phyloP scores from a whole-genome alignment of 2,329 filamentous ascomycete species.

The Paramyrothecium roridum region DNA sequence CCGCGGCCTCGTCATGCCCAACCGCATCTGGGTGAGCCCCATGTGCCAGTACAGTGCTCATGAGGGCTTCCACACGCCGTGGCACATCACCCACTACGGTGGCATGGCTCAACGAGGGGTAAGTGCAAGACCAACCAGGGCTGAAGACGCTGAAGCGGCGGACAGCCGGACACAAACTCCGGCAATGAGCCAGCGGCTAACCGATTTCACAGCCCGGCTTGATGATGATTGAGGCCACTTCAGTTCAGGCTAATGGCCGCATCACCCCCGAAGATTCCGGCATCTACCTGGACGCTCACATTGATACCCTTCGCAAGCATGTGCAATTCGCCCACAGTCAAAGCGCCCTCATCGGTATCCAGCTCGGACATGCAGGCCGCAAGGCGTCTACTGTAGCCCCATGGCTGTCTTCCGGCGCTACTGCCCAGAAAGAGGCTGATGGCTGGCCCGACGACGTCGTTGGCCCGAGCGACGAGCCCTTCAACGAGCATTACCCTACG shows the following conservation, averaged over 20 bases:
- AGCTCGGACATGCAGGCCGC: slow-evolving; percentile 67
- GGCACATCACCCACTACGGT: slow-evolving; percentile 72
- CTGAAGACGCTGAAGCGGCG: no score
- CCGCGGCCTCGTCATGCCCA: slow-evolving; percentile 39
- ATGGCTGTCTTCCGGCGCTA: slow-evolving; percentile 45
- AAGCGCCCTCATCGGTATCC: slow-evolving; percentile 62
- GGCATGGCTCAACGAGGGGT: slow-evolving; percentile 67
- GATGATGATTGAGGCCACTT: slow-evolving; percentile 65
- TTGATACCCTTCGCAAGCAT: slow-evolving; percentile 53
- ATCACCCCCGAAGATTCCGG: slow-evolving; percentile 69
- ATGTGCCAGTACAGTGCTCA: slow-evolving; percentile 44
- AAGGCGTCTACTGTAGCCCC: slow-evolving; percentile 50
- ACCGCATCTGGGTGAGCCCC: slow-evolving; percentile 43
- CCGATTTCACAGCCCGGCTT: slow-evolving; percentile 46
- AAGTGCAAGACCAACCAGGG: slow-evolving; percentile 3
- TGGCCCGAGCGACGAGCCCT: slow-evolving; percentile 47
- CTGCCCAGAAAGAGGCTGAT: slow-evolving; percentile 44
- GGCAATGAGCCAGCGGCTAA: slow-evolving; percentile 14
- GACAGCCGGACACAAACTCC: not conserved
- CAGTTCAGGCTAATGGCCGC: slow-evolving; percentile 63
- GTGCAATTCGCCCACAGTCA: slow-evolving; percentile 68
- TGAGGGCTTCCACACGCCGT: slow-evolving; percentile 62
- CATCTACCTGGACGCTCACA: slow-evolving; percentile 70
- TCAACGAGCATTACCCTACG: slow-evolving; percentile 52
- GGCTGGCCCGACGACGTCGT: slow-evolving; percentile 53